A percentile compares a stretch with the other conserved stretches of the same genome.
phyloP scores from a whole-genome alignment of 2,329 filamentous ascomycete genomes.

The Epichloe festucae region DNA sequence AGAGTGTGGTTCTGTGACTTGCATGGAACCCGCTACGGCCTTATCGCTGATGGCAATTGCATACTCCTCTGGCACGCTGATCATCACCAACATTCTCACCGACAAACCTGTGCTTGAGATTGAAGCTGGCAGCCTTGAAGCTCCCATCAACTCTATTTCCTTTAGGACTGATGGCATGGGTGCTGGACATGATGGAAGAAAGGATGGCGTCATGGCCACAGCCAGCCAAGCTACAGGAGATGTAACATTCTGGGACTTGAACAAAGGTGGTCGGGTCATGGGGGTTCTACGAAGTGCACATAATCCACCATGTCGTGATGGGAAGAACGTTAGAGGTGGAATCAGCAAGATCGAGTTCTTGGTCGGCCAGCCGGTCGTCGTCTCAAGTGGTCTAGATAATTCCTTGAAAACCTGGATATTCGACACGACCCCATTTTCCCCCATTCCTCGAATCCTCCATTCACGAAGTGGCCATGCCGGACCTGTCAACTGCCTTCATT shows the following conservation, averaged over 20 bases:
- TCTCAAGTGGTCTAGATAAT: slow-evolving; percentile 88
- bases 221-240: slow-evolving; percentile 69
- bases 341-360: slow-evolving; percentile 85
- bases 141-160: slow-evolving; percentile 66
- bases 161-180: slow-evolving; percentile 85
- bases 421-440: slow-evolving; percentile 76
- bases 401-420: slow-evolving; percentile 95
- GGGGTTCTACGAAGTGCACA: slow-evolving; percentile 82
- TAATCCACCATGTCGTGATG: slow-evolving; percentile 51
- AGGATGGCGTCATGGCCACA: slow-evolving; percentile 88
- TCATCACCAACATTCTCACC: slow-evolving; percentile 68
- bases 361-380: slow-evolving; percentile 72
- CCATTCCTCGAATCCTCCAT: slow-evolving; percentile 75
- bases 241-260: slow-evolving; percentile 92
- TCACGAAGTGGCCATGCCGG: slow-evolving; percentile 79
- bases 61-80: slow-evolving; percentile 65
- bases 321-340: slow-evolving; percentile 52
- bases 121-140: slow-evolving; percentile 50
- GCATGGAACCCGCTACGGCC: slow-evolving; percentile 71
- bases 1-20: slow-evolving; percentile 69
- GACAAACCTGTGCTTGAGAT: slow-evolving; percentile 62
- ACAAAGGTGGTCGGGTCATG: slow-evolving; percentile 73
- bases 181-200: slow-evolving; percentile 73
- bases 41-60: slow-evolving; percentile 80
- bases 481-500: slow-evolving; percentile 68